A percentile compares a stretch with the other conserved stretches of the same genome.
These are phyloP conservation scores for Hyphopichia buzzinii DNA, from an alignment of 1,139 yeast genomes.

Conservation along the genomic window DNA sequence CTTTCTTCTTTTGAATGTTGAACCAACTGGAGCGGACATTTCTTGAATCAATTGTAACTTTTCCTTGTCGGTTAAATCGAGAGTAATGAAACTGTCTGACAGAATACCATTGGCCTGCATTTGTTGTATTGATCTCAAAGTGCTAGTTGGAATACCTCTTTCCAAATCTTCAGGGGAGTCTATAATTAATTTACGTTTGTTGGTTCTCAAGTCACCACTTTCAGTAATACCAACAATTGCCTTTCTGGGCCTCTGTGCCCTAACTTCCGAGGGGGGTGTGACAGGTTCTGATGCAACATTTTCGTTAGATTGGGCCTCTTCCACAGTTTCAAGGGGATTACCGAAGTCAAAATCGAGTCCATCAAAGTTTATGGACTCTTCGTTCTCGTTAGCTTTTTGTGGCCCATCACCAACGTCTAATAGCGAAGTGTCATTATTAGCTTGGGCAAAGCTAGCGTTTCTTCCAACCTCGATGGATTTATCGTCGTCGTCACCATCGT, in stretches of 20 bases:
- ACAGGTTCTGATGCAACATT: constrained; percentile 13
- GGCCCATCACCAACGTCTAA: constrained; percentile 19
- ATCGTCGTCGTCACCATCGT: constrained; percentile 21
- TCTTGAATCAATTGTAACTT: constrained; percentile 37
- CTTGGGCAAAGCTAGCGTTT: constrained; percentile 22
- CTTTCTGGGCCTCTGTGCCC: constrained; percentile 17
- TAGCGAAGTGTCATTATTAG: constrained; percentile 19
- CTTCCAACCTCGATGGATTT: constrained; percentile 50
- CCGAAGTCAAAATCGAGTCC: constrained; percentile 25
- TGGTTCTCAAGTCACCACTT: constrained; percentile 38
- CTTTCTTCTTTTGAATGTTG: constrained; percentile 20
- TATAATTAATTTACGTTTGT: constrained; percentile 37
- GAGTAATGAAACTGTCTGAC: constrained; percentile 17
- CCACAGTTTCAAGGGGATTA: constrained; percentile 30
- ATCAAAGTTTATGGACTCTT: constrained; percentile 8
- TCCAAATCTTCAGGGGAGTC: constrained; percentile 34
- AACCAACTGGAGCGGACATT: constrained; percentile 26
- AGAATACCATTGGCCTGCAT: constrained; percentile 14
- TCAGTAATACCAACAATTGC: constrained; percentile 36
- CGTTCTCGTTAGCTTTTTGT: constrained; percentile 2
- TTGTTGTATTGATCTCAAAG: constrained; percentile 32
- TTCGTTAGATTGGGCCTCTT: constrained; percentile 14
- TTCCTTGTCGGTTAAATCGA: constrained; percentile 30
- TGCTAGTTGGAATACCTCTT: constrained; percentile 33
- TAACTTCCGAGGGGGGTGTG: constrained; percentile 12